These are phyloP conservation scores for Colletotrichum musae DNA, from an alignment of 2,329 filamentous ascomycete species.

Conservation along the genomic window DNA sequence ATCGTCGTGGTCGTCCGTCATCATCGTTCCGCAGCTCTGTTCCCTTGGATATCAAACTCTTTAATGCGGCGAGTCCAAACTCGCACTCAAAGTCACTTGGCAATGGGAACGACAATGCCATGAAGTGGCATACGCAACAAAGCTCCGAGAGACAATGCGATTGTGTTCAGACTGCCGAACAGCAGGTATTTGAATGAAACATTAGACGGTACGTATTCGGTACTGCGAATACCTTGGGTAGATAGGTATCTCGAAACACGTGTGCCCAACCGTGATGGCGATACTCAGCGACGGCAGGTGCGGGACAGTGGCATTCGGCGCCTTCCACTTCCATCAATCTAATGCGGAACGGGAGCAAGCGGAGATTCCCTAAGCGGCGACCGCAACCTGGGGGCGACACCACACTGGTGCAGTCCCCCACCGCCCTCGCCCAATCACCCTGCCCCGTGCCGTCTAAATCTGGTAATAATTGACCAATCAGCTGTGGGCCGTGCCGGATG, in stretches of 20 bases:
- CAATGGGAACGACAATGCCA: neutral
- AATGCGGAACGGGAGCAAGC: conserved; percentile 5
- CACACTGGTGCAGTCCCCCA: neutral
- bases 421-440: conserved; percentile 20
- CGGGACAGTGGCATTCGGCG: conserved; percentile 1
- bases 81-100: neutral
- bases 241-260: neutral
- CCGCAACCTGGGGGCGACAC: neutral
- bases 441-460: conserved; percentile 25
- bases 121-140: neutral
- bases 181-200: no score
- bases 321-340: conserved; percentile 7
- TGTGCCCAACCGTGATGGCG: neutral
- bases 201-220: no score
- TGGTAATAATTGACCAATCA: conserved; percentile 39
- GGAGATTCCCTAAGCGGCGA: conserved; percentile 40
- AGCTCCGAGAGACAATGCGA: neutral
- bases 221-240: no score
- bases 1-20: no score
- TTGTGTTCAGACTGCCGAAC: no score
- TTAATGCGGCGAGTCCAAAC: neutral
- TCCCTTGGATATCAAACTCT: no score
- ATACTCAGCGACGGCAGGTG: no score
- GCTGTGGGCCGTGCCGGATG: conserved; percentile 24
- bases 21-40: no score